These are phyloP conservation scores for Tarenaya hassleriana DNA, from an alignment of 345 rosid species.

Conservation along the genomic window DNA sequence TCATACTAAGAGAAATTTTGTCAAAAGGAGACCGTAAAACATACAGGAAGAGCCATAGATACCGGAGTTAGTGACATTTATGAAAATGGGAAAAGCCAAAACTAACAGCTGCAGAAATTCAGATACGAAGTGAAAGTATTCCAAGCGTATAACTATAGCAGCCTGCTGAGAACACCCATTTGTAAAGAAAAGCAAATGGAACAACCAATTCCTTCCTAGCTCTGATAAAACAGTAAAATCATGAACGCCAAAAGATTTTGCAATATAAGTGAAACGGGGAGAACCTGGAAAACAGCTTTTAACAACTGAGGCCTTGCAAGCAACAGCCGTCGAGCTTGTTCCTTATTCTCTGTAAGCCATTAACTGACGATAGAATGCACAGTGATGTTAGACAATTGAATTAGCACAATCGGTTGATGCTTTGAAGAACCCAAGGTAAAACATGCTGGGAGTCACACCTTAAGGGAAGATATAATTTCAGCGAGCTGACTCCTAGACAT, in stretches of 20 bases:
- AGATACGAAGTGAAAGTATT: not conserved
- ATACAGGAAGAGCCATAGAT: not conserved
- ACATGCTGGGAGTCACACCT: conserved; percentile 39
- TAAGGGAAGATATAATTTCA: conserved; percentile 69
- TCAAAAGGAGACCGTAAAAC: conserved; percentile 5
- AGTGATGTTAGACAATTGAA: conserved; percentile 13
- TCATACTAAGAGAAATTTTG: not conserved
- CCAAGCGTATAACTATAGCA: not conserved
- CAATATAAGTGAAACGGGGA: conserved; percentile 9
- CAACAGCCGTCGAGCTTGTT: conserved; percentile 67
- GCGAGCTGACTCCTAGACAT: conserved; percentile 81
- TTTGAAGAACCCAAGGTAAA: conserved; percentile 13
- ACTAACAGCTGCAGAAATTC: not conserved
- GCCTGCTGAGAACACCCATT: not conserved
- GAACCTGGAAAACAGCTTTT: conserved; percentile 89
- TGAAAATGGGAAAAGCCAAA: not conserved
- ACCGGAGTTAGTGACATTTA: not conserved
- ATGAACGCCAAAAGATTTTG: not conserved
- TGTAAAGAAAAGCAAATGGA: not conserved
- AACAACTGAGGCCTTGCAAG: conserved; percentile 64
- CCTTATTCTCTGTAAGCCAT: conserved; percentile 71
- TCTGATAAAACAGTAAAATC: conserved; percentile 5
- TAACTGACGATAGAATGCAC: conserved; percentile 33
- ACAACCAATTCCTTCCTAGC: conserved; percentile 7
- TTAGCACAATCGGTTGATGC: conserved; percentile 16